Percentiles rank a stretch among this genome's conserved stretches.
Conservation (phyloP, 768 basidiomycete genomes). For the Suillus decipiens region DNA sequence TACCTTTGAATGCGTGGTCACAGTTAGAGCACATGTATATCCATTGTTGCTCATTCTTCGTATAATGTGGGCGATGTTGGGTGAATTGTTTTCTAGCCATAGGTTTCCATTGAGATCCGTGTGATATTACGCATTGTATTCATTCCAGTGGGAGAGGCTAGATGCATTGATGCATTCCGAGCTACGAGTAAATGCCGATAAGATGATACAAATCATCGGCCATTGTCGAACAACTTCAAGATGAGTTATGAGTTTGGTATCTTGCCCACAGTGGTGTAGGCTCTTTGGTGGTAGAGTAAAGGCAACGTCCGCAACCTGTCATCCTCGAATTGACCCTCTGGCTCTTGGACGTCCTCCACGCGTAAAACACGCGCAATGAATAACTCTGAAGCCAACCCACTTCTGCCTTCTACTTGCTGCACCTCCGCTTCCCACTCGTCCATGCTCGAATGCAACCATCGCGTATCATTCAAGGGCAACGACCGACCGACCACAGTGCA, state of each 20-base stretch:
- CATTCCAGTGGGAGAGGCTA: background rate
- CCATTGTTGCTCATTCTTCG: too few species aligned
- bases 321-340: constrained; percentile 22
- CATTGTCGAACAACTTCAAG: background rate
- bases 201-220: background rate
- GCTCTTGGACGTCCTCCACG: constrained; percentile 47
- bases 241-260: constrained; percentile 19
- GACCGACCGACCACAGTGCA: constrained; percentile 66
- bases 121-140: background rate
- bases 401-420: constrained; percentile 25
- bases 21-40: background rate
- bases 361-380: constrained; percentile 80
- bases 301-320: constrained; percentile 43
- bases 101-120: background rate
- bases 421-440: constrained; percentile 17
- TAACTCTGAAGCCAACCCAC: constrained; percentile 59
- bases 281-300: constrained; percentile 62
- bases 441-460: constrained; percentile 33
- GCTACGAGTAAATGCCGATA: background rate
- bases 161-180: background rate
- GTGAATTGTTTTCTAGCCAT: background rate
- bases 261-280: constrained; percentile 53
- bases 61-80: background rate
- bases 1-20: background rate
- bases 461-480: constrained; percentile 61